Base-by-base conservation (phyloP, 805 yeast species). In the Ogataea polymorpha region DNA sequence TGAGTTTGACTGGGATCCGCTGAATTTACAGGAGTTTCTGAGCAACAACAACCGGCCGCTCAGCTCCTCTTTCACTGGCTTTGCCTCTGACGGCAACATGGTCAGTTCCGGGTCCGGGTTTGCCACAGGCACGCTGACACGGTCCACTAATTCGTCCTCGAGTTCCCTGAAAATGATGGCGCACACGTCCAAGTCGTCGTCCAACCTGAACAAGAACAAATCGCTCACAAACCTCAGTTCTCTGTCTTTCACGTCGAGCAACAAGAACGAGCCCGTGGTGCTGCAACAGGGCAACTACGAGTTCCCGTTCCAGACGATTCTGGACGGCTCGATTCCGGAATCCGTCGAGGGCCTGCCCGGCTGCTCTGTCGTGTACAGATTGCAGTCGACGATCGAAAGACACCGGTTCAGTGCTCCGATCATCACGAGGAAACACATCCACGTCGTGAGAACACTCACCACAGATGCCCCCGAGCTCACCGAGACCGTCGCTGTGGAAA, bases 401-500 rank as follows among this genome's bases (percentile, higher is more conserved):
- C 89, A 95, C 2, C 77, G 89, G 41, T 85, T 86, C 55, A 75
- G 81, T 37, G 75, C 74, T 46, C 79, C 80, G 42, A 61, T 91
- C 50, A 56, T 71, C 6, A 72, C 89, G 13, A 80, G 78, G 51
- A 86, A 80, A 62, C 88, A 82, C 54, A 49, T 93, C 3, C 77
- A 96, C 46, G 80, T 93, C 8, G 78, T 93, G 9, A 74, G 99
- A 54, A 91, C 98, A 0, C 66, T 91, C 44, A 80, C 96, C 2
- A 77, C 95, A 0, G 98, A 91, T 61, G 76, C 95, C 1, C 75
- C 86, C 3, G 98, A 93, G 54, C 69, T 89, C 17, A 75, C 95
- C 0, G 97, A 91, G 61, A 87, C 98, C 0, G 86, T 90, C 53
- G 86, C 95, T 0, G 95, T 91, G 23, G 96, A 89, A 57, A 91